A percentile compares a stretch with the other conserved stretches of the same genome.
These are phyloP conservation scores for Cicer chorassanicum DNA, from an alignment of 306 rosid genomes.

Conservation along the genomic window DNA sequence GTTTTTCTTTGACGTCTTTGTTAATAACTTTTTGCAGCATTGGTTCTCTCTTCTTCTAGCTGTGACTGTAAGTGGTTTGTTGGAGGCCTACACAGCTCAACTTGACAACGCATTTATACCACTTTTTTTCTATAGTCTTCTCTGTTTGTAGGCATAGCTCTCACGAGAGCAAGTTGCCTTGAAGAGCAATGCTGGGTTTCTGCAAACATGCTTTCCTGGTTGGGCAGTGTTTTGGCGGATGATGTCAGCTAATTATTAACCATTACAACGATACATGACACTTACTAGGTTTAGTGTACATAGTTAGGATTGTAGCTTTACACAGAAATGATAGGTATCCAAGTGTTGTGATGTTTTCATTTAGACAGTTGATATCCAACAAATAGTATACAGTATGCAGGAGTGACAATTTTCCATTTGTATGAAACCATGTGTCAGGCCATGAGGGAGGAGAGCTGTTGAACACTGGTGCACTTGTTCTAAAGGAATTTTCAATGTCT, in stretches of 20 bases:
- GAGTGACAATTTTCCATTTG: slow-evolving; percentile 37
- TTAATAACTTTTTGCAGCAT: slow-evolving; percentile 63
- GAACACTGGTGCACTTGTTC: slow-evolving; percentile 10
- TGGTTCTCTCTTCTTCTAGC: slow-evolving; percentile 84
- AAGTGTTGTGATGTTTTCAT: slow-evolving; percentile 16
- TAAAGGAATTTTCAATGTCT: not conserved
- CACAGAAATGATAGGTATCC: slow-evolving; percentile 40
- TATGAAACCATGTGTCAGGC: not conserved
- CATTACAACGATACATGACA: slow-evolving; percentile 35
- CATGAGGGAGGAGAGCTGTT: not conserved
- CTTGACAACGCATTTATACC: slow-evolving; percentile 98
- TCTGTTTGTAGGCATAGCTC: slow-evolving; percentile 66
- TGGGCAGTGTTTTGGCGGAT: slow-evolving; percentile 45
- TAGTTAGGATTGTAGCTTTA: slow-evolving; percentile 42
- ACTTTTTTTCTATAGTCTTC: slow-evolving; percentile 87
- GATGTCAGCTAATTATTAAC: slow-evolving; percentile 41
- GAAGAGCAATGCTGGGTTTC: slow-evolving; percentile 31
- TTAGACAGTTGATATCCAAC: slow-evolving; percentile 9
- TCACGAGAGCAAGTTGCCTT: slow-evolving; percentile 23
- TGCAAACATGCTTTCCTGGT: slow-evolving; percentile 26
- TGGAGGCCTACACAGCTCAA: slow-evolving; percentile 97
- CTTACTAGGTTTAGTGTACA: slow-evolving; percentile 35
- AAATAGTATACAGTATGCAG: slow-evolving; percentile 16
- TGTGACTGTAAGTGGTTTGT: slow-evolving; percentile 84
- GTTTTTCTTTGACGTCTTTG: slow-evolving; percentile 41